Conservation (phyloP, 1,284 basidiomycete genomes). For the Apiotrichum mycotoxinovorans region DNA sequence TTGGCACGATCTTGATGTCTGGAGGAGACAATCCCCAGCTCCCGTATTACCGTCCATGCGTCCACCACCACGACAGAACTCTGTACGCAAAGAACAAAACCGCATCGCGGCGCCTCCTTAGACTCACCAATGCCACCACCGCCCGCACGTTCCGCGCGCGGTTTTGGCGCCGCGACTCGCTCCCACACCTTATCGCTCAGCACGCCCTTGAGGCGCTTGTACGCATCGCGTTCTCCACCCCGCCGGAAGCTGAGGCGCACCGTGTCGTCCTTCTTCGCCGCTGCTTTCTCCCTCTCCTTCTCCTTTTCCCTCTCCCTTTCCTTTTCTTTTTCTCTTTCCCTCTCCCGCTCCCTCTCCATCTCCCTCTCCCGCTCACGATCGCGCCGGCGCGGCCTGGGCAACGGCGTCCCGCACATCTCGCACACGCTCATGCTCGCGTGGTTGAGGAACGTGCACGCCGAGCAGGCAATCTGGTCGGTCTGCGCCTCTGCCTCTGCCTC, state of each 20-base stretch:
- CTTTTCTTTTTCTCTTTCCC: neutral
- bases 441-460: slow-evolving; percentile 89
- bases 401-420: slow-evolving; percentile 79
- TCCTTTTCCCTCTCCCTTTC: neutral
- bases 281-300: slow-evolving; percentile 18
- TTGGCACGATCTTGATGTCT: too few relatives aligned
- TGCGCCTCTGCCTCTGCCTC: neutral
- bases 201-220: slow-evolving; percentile 70
- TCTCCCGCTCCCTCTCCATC: neutral
- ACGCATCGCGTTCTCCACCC: slow-evolving; percentile 83
- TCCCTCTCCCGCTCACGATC: neutral
- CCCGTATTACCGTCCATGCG: too few relatives aligned
- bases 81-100: too few relatives aligned
- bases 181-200: slow-evolving; percentile 78
- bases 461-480: slow-evolving; percentile 59
- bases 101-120: neutral
- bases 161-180: slow-evolving; percentile 6
- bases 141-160: neutral
- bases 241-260: slow-evolving; percentile 75
- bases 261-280: slow-evolving; percentile 58
- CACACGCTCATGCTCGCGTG: slow-evolving; percentile 69
- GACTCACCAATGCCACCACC: slow-evolving; percentile 35
- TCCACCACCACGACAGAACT: too few relatives aligned
- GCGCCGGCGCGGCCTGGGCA: slow-evolving; percentile 44
- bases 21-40: too few relatives aligned